Evolutionary conservation across 1,139 yeast species (phyloP).

Genomic region (Zygosaccharomyces sapae): DNA sequence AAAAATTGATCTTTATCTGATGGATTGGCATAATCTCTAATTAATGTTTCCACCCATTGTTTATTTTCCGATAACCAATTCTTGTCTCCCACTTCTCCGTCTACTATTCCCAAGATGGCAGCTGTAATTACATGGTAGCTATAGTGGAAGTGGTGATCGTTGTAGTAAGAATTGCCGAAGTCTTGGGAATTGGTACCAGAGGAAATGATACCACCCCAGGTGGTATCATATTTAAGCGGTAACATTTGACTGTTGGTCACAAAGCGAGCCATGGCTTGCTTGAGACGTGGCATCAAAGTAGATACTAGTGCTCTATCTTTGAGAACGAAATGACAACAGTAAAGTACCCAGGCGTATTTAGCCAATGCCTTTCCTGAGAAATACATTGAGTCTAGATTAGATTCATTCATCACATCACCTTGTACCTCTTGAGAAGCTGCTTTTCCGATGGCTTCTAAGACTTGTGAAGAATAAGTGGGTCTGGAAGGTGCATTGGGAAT

Average conservation of each 20-base stretch:
- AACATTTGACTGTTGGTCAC: conserved; percentile 50
- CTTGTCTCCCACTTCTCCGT: conserved; percentile 54
- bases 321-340: conserved; percentile 55
- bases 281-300: conserved; percentile 48
- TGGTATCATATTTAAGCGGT: conserved; percentile 68
- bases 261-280: conserved; percentile 57
- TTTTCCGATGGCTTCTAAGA: conserved; percentile 40
- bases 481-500: conserved; percentile 35
- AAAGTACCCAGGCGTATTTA: conserved; percentile 68
- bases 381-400: conserved; percentile 71
- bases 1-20: conserved; percentile 54
- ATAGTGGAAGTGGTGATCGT: conserved; percentile 80
- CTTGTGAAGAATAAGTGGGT: conserved; percentile 41
- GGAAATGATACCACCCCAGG: conserved; percentile 65
- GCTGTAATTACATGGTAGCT: conserved; percentile 78
- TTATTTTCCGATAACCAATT: conserved; percentile 63
- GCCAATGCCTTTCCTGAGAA: conserved; percentile 71
- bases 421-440: conserved; percentile 53
- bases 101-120: conserved; percentile 66
- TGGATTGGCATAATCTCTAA: conserved; percentile 79
- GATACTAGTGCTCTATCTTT: conserved; percentile 46
- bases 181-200: conserved; percentile 54
- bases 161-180: conserved; percentile 66
- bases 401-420: conserved; percentile 52
- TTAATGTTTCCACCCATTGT: conserved; percentile 59